Base-by-base conservation (phyloP, 768 basidiomycete species). In the Mycena pura region DNA sequence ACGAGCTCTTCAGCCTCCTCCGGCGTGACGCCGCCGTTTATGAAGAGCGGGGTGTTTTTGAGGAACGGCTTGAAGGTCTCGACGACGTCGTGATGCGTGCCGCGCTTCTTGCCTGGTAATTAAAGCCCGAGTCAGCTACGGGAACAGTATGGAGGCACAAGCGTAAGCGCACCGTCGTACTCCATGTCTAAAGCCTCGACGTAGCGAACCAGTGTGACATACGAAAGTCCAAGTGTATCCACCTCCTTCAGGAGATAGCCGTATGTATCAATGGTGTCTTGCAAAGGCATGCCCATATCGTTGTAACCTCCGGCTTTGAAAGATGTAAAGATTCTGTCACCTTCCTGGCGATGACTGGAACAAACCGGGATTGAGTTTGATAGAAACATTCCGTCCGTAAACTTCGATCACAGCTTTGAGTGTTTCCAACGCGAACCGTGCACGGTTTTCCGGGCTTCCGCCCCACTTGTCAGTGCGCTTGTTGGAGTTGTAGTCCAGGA, bases 401-500 rank as follows among this genome's bases (percentile, higher is more conserved):
- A 75, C 74, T 22, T 72, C 67, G 45, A 69, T 50, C 38, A 74
- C 38, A 17, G 65, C 72, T 41, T 76, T 71, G 43, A 74, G 55
- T 27, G 69, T 73, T 62, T 78, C 76, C 25, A 77, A 65, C 3
- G 70, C 64, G 66, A 82, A 81, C 7, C 78, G 68, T 3, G 70
- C 64, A 17, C 80, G 72, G 70, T 79, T 79, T 63, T 80, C 77
- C 31, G 77, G 52, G n/a, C 72, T 72, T 1, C 80, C 80, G n/a
- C 81, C 81, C 74, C 77, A 82, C 46, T 57, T 11, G 56, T 63
- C 79, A 15, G 74, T 78, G 43, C 77, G 74, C 32, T 73, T 63
- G 72, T 80, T 79, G 36, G 70, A 55, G 14, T 54, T 67, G 54
- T 57, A 51, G 62, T 75, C 72, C 31, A 76, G 62, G 68, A 78